Conservation (phyloP, 2,329 filamentous ascomycete species). For the Exophiala phaeomuriformis region DNA sequence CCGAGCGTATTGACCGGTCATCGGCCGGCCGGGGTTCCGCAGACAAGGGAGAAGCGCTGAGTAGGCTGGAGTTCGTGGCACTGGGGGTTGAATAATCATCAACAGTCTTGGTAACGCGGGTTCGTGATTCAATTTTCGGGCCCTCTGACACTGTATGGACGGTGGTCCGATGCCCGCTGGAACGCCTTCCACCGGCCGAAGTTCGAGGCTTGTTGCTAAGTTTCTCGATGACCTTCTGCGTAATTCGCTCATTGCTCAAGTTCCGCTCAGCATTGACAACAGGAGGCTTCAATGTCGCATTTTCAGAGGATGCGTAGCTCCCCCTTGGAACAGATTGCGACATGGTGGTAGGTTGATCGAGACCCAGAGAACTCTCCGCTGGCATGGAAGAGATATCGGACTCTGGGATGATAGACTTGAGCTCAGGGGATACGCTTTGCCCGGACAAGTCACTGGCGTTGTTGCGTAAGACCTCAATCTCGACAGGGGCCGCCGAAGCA, state of each 20-base stretch:
- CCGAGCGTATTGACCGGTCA: conserved; percentile 53
- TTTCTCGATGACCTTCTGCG: conserved; percentile 63
- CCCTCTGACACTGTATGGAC: conserved; percentile 42
- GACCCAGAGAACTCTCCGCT: conserved; percentile 62
- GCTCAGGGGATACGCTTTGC: conserved; percentile 51
- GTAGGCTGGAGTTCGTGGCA: conserved; percentile 55
- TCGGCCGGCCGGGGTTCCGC: conserved; percentile 47
- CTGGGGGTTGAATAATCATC: conserved; percentile 47
- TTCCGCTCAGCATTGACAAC: conserved; percentile 54
- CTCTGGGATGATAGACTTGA: conserved; percentile 58
- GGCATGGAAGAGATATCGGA: conserved; percentile 86
- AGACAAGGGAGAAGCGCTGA: conserved; percentile 48
- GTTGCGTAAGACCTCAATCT: conserved; percentile 74
- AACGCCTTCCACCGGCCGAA: conserved; percentile 37
- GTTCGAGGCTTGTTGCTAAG: conserved; percentile 46
- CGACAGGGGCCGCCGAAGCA: conserved; percentile 62
- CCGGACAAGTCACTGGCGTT: conserved; percentile 61
- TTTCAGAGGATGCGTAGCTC: conserved; percentile 34
- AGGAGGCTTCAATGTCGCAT: conserved; percentile 52
- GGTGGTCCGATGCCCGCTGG: conserved; percentile 34
- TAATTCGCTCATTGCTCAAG: conserved; percentile 59
- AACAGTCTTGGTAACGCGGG: conserved; percentile 44
- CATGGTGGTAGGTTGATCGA: conserved; percentile 35
- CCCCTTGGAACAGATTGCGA: conserved; percentile 29
- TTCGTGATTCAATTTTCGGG: conserved; percentile 34